Conservation (phyloP, 2,329 filamentous ascomycete genomes). For the Aureobasidium namibiae region DNA sequence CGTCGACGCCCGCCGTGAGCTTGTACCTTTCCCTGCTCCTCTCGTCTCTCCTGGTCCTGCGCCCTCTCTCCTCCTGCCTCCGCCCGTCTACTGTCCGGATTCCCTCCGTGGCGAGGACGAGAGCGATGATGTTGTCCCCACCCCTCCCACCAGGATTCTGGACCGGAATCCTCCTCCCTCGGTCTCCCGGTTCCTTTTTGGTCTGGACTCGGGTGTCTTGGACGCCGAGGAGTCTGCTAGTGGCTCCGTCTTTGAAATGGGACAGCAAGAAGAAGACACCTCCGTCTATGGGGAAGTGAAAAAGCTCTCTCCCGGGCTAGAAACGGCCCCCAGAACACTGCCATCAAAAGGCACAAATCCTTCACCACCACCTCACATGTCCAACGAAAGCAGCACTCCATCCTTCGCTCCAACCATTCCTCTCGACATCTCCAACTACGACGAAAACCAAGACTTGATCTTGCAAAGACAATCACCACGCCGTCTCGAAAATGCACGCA, state of each 20-base stretch:
- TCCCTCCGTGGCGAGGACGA: not conserved
- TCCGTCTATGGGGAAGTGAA: not conserved
- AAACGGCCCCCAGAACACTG: not conserved
- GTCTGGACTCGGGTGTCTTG: not conserved
- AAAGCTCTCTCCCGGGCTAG: not conserved
- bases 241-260: not conserved
- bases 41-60: not conserved
- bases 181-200: not conserved
- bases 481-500: not conserved
- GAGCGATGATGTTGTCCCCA: not conserved
- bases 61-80: not conserved
- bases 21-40: not conserved
- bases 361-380: not conserved
- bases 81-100: not conserved
- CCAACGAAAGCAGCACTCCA: not conserved
- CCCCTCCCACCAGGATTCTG: slow-evolving; percentile 1
- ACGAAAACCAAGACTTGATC: not conserved
- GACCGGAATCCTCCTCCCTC: not conserved
- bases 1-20: not conserved
- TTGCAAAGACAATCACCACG: slow-evolving; percentile 1
- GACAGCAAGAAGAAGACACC: not conserved
- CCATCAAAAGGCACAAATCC: not conserved
- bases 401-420: not conserved
- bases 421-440: not conserved
- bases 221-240: not conserved